Base-by-base conservation (phyloP, 345 rosid species). In the Lepidium sativum region DNA sequence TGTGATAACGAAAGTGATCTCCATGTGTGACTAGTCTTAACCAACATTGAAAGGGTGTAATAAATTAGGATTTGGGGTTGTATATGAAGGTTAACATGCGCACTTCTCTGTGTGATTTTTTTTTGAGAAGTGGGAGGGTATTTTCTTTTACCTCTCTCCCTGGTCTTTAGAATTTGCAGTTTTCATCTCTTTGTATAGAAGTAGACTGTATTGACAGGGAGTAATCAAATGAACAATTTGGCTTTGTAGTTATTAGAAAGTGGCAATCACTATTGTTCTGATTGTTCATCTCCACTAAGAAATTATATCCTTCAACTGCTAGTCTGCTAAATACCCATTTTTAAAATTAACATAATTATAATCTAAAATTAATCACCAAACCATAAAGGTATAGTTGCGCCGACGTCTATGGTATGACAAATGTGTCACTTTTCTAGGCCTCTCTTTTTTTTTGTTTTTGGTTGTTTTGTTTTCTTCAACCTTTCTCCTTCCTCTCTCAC, bases 321-420 rank as follows among this genome's bases (percentile, higher is more conserved):
- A n/a, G n/a, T n/a, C n/a, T n/a, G n/a, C n/a, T n/a, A n/a, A n/a
- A n/a, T n/a, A n/a, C n/a, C n/a, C n/a, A n/a, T n/a, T n/a, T n/a
- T n/a, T n/a, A n/a, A n/a, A n/a, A 41, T 14, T 1, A 2, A 27
- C 33, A 7, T 17, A 61, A 61, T 34, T 25, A 39, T 15, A 35
- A 18, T 52, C 9, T 27, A n/a, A 65, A 54, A 31, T 11, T 45
- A 49, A 56, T 47, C 39, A 45, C 14, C 14, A 60, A 59, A 50
- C 53, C 13, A 17, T 38, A 68, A 58, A 51, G 60, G 6, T 6
- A 60, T 32, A 12, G 48, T 61, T 50, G 32, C 32, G 74, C 68
- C 69, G 63, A 70, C 75, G 75, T 63, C 35, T 6, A 62, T 53
- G 25, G 41, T 42, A 16, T 70, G 74, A 61, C 63, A 54, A 37